Evolutionary conservation across 345 rosid species (phyloP), one percentile per base, ranked within the genome.

Genomic region (Bruguiera gymnorhiza): DNA sequence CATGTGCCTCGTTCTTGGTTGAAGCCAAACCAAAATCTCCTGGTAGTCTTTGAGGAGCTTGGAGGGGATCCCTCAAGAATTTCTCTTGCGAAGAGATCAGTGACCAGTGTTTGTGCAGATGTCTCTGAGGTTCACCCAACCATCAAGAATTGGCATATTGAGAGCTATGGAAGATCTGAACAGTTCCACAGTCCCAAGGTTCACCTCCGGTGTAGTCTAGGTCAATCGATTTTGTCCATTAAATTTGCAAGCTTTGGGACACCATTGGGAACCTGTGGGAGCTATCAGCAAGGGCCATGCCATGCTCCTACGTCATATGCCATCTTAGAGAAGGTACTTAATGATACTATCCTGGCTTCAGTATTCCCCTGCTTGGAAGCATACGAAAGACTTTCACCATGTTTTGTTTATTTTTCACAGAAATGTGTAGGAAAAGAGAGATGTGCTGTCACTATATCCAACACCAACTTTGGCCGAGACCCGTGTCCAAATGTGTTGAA

Each of bases 181-280:
- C 87, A 84, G 65, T 83, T 90, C 74, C 98, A 81, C 71, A 87
- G 84, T 73, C 97, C 99, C 0, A 96, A 92, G 70, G 92, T 89
- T 80, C 99, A 92, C 80, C 79, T 96, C 76, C 82, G 74, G 70
- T 96, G 99, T 71, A 86, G 82, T 76, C 82, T 73, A 36, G 99
- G 99, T 62, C 95, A 92, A 71, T 67, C 90, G 13, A 90, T 96
- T 70, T 84, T 89, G 60, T 71, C 91, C 73, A 96, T 96, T 10
- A 96, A 90, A 73, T 96, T 96, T 43, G 98, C 99, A 2, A 96
- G 99, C 86, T 96, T 89, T n/a, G 99, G 99, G 50, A 92, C 98
- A 76, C 99, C 98, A 57, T 73, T 89, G 23, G 99, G 99, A 70
- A 92, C 93, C 13, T 96, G 99, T 46, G 99, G 99, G 27, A 87